Evolutionary conservation across 2,329 filamentous ascomycete genomes (phyloP).

Genomic region (Gaeumannomyces tritici): DNA sequence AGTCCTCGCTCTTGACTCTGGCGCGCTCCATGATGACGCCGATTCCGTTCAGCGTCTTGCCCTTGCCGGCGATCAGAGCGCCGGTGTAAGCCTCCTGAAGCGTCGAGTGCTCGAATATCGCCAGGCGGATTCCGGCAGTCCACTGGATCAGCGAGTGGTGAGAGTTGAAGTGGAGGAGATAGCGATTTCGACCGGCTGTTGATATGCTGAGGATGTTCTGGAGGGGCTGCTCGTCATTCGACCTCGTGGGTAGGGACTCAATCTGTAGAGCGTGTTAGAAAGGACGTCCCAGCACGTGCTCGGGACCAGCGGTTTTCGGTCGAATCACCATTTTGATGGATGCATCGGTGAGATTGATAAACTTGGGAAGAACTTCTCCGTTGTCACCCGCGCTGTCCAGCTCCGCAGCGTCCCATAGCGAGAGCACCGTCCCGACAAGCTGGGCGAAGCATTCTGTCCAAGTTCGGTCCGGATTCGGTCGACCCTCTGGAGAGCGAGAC

Average conservation of each 20-base stretch:
- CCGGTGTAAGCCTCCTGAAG: conserved; percentile 96
- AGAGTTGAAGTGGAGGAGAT: conserved; percentile 92
- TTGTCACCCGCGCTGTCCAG: conserved; percentile 80
- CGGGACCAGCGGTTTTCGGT: neutral
- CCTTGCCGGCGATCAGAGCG: conserved; percentile 89
- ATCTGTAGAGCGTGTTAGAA: conserved; percentile 43
- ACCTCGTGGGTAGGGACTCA: conserved; percentile 79
- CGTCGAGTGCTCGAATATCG: conserved; percentile 89
- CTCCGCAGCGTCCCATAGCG: conserved; percentile 89
- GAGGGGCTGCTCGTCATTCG: conserved; percentile 65
- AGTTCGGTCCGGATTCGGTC: conserved; percentile 72
- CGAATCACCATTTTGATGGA: conserved; percentile 86
- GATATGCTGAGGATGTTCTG: conserved; percentile 95
- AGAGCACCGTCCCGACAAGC: conserved; percentile 87
- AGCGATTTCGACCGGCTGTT: conserved; percentile 90
- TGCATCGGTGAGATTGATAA: conserved; percentile 94
- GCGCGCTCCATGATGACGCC: conserved; percentile 77
- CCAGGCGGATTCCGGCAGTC: conserved; percentile 86
- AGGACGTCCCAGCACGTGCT: neutral
- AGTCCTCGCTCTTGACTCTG: conserved; percentile 72
- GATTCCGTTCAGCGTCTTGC: conserved; percentile 82
- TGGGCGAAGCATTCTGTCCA: conserved; percentile 98
- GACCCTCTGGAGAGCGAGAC: conserved; percentile 65
- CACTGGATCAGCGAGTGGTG: conserved; percentile 88
- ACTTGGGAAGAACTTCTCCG: conserved; percentile 45